Evolutionary conservation across 495 filamentous ascomycete genomes (phyloP), one percentile per base, ranked within the genome.

Genomic region (Aspergillus nanangensis): DNA sequence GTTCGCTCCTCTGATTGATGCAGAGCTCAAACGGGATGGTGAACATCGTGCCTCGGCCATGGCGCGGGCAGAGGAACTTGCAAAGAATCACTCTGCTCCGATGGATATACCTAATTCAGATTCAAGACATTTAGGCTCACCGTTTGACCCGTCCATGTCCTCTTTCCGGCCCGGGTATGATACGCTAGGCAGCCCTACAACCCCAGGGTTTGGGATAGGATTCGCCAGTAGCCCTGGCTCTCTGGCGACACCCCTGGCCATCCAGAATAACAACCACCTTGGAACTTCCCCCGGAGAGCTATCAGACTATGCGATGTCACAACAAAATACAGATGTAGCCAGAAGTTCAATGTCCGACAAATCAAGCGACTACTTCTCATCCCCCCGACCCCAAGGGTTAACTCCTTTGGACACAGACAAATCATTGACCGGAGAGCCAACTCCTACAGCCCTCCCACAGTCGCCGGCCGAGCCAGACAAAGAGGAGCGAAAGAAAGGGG

Each of bases 1-100:
- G 2, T 98, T 98, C 63, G 82, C 82, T 18, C 86, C 84, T 31
- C 74, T 98, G 33, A 88, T 97, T 34, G 86, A 92, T 47, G 89
- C 95, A 62, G 87, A 96, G 65, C 85, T 94, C 51, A 77, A 77
- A 44, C 82, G 88, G 25, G 93, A 98, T 58, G 80, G 83, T 57
- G 65, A 67, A 8, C 86, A 86, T 60, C 80, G 94, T 23, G 72
- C 79, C 24, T 70, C 77, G 37, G 72, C 93, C 9, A 74, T 87
- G 17, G 71, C 80, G 8, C 72, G 72, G 38, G 79, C 77, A 9
- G 73, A 79, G 41, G 82, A 84, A 51, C 61, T 71, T 22, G 67
- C 71, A 39, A 75, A 69, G 3, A 78, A 81, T 52, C 74, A 79
- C 2, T 83, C 86, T 0, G 66, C 69, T 15, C 81, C 80, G n/a